phyloP scores from a whole-genome alignment of 2,329 filamentous ascomycete genomes.

The Drechslera avenae region DNA sequence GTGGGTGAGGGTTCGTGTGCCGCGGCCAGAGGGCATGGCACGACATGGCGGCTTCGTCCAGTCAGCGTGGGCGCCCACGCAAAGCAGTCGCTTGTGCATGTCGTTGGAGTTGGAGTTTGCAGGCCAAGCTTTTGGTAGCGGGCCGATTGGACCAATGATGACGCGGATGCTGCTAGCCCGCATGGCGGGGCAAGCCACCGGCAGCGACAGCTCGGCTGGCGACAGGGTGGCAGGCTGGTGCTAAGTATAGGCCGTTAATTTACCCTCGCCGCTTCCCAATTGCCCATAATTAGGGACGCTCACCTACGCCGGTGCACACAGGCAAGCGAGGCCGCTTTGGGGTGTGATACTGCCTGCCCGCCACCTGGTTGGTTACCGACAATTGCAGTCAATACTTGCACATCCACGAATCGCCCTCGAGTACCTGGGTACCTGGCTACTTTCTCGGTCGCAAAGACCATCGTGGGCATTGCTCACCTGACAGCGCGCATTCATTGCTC shows the following conservation, averaged over 20 bases:
- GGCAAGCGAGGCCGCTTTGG: constrained; percentile 24
- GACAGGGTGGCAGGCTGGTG: constrained; percentile 27
- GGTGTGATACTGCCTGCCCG: constrained; percentile 17
- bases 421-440: constrained; percentile 31
- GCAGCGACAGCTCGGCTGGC: constrained; percentile 29
- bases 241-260: constrained; percentile 46
- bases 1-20: constrained; percentile 33
- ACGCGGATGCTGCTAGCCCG: constrained; percentile 27
- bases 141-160: constrained; percentile 33
- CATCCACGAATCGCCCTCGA: constrained; percentile 42
- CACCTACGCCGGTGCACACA: constrained; percentile 14
- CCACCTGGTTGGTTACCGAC: constrained; percentile 44
- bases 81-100: constrained; percentile 37
- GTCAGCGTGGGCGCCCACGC: constrained; percentile 33
- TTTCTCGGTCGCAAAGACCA: constrained; percentile 13
- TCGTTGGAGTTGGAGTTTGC: constrained; percentile 39
- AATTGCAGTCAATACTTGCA: constrained; percentile 42
- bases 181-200: constrained; percentile 25
- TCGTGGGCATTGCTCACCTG: constrained; percentile 39
- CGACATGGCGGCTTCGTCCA: constrained; percentile 42
- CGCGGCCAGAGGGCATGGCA: constrained; percentile 33
- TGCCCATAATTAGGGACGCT: constrained; percentile 20
- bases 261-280: constrained; percentile 20
- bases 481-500: constrained; percentile 35
- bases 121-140: constrained; percentile 46